These are phyloP conservation scores for Candida maesae DNA, from an alignment of 805 yeast genomes.

Conservation along the genomic window DNA sequence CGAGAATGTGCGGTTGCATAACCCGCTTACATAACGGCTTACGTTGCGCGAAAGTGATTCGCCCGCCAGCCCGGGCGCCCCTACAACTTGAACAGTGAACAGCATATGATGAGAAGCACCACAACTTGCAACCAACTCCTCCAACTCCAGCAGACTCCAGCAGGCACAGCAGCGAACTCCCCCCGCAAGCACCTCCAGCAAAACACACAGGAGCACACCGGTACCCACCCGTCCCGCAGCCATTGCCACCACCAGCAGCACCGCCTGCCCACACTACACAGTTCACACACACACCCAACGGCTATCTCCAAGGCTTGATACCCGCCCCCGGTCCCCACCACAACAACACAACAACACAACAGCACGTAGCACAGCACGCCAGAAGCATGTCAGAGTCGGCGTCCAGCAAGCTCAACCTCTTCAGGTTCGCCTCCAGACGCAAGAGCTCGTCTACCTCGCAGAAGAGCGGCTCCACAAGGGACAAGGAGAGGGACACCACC, in stretches of 20 bases:
- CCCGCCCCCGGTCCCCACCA: too few relatives aligned
- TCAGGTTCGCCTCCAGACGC: constrained; percentile 11
- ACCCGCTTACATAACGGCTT: constrained; percentile 4
- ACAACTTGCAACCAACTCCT: neutral
- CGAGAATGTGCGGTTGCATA: neutral
- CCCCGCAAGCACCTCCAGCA: too few relatives aligned
- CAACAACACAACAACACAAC: too few relatives aligned
- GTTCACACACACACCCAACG: too few relatives aligned
- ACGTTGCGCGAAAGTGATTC: constrained; percentile 6
- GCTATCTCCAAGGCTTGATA: too few relatives aligned
- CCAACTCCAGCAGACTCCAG: neutral
- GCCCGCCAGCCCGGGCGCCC: constrained; percentile 2
- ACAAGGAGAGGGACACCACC: constrained; percentile 6
- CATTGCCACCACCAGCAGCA: too few relatives aligned
- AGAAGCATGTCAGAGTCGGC: too few relatives aligned
- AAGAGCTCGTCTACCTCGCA: constrained; percentile 7
- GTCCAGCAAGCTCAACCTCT: constrained; percentile 11
- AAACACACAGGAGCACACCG: too few relatives aligned
- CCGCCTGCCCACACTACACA: constrained; percentile 1
- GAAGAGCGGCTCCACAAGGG: neutral
- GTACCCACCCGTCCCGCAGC: too few relatives aligned
- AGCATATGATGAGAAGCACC: neutral
- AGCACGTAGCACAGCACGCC: too few relatives aligned
- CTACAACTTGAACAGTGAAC: neutral
- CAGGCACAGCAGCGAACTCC: too few relatives aligned